A percentile compares a stretch with the other conserved stretches of the same genome.
These are phyloP conservation scores for Paxillus involutus DNA, from an alignment of 768 basidiomycete species.

Conservation along the genomic window DNA sequence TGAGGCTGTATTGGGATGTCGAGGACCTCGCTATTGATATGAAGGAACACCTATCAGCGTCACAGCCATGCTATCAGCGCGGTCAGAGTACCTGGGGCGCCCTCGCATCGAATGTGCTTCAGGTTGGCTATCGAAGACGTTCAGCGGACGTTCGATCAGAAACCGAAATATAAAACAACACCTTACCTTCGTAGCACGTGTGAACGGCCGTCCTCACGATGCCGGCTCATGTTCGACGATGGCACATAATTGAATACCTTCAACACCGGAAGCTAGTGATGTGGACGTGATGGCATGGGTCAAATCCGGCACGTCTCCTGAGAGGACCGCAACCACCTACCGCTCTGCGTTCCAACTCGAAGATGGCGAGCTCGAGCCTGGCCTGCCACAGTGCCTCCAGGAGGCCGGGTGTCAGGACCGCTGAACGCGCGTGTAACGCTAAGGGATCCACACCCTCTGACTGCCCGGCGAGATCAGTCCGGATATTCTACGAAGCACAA, in stretches of 20 bases:
- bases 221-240: background rate
- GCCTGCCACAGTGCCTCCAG: constrained; percentile 17
- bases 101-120: background rate
- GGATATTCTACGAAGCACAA: background rate
- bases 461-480: background rate
- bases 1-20: background rate
- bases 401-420: constrained; percentile 5
- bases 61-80: background rate
- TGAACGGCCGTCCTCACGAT: background rate
- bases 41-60: background rate
- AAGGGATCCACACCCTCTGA: background rate
- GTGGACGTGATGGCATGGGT: background rate
- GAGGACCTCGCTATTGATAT: background rate
- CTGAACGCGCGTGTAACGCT: background rate
- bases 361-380: constrained; percentile 19
- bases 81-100: background rate
- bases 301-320: background rate
- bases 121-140: background rate
- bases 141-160: background rate
- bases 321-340: constrained; percentile 8
- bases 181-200: constrained; percentile 6
- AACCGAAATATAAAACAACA: background rate
- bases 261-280: constrained; percentile 18
- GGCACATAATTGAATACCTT: constrained; percentile 14
- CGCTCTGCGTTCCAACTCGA: constrained; percentile 20